phyloP scores from a whole-genome alignment of 768 basidiomycete genomes.

The Rhodotorula taiwanensis region DNA sequence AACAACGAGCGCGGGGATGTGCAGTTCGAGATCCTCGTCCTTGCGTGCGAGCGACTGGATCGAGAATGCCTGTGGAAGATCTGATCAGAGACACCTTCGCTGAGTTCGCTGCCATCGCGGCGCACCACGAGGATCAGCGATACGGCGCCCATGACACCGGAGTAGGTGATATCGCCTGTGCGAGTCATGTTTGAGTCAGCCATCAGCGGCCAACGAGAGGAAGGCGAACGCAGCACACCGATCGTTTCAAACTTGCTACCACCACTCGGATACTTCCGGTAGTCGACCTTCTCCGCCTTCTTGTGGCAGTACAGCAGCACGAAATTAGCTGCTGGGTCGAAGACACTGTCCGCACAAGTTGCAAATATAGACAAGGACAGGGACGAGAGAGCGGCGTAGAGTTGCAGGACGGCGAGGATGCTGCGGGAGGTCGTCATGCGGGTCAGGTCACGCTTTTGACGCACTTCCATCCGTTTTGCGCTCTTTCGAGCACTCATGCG shows the following conservation, averaged over 20 bases:
- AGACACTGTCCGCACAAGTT: conserved; percentile 66
- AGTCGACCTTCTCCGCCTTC: conserved; percentile 63
- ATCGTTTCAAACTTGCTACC: conserved; percentile 27
- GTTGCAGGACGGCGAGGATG: conserved; percentile 43
- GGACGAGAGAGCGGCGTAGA: conserved; percentile 86
- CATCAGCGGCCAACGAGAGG: conserved; percentile 42
- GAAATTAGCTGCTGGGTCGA: conserved; percentile 47
- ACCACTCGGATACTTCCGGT: conserved; percentile 74
- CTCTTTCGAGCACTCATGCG: too few relatives aligned
- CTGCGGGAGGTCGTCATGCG: too few relatives aligned
- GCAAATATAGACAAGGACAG: conserved; percentile 78
- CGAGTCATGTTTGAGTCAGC: not conserved
- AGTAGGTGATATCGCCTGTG: conserved; percentile 28
- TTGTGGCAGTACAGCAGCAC: conserved; percentile 58
- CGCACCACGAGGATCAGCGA: conserved; percentile 23
- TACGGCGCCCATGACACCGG: conserved; percentile 28
- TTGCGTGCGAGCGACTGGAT: conserved; percentile 58
- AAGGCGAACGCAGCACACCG: not conserved
- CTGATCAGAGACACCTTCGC: not conserved
- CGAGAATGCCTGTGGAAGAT: conserved; percentile 58
- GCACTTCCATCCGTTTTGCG: too few relatives aligned
- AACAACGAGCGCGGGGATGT: conserved; percentile 73
- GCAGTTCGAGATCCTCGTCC: conserved; percentile 57
- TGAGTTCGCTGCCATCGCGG: not conserved
- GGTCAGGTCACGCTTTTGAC: too few relatives aligned